These are phyloP conservation scores for Haplosporangium sp. DNA, from an alignment of 371 early-diverging fungal species.

Conservation along the genomic window DNA sequence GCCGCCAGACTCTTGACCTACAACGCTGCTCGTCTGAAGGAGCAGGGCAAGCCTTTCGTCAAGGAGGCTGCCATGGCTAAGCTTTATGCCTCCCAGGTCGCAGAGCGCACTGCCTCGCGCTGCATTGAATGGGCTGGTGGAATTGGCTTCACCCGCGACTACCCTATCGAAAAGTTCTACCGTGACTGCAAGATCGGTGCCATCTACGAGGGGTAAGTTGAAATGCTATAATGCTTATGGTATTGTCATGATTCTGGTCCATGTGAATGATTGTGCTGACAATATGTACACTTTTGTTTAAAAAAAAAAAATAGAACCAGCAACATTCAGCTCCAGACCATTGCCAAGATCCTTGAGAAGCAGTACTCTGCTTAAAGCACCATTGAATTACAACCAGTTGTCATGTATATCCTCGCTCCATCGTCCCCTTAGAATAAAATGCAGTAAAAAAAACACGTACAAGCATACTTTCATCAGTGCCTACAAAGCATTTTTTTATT, in stretches of 20 bases:
- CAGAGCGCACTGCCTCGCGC: constrained; percentile 89
- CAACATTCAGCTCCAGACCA: constrained; percentile 97
- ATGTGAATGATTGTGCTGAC: not conserved
- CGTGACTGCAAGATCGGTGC: constrained; percentile 97
- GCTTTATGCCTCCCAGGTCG: constrained; percentile 94
- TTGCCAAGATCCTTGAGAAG: constrained; percentile 87
- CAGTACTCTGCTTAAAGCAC: constrained; percentile 61
- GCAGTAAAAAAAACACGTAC: not conserved
- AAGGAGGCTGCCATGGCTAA: constrained; percentile 99
- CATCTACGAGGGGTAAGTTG: constrained; percentile 69
- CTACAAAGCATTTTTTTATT: too few species aligned
- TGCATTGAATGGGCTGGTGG: constrained; percentile 98
- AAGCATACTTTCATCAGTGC: too few species aligned
- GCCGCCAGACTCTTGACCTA: constrained; percentile 97
- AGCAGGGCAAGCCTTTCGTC: constrained; percentile 88
- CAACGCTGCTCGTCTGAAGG: constrained; percentile 97
- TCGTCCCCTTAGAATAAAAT: not conserved
- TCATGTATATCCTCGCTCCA: not conserved
- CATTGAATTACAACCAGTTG: not conserved
- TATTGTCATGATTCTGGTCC: not conserved
- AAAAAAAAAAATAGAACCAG: constrained; percentile 65
- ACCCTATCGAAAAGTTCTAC: constrained; percentile 93
- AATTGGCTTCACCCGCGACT: constrained; percentile 94
- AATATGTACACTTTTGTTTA: constrained; percentile 9
- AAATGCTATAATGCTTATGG: not conserved